Evolutionary conservation across 345 rosid genomes (phyloP).

Genomic region (Conringia planisiliqua): DNA sequence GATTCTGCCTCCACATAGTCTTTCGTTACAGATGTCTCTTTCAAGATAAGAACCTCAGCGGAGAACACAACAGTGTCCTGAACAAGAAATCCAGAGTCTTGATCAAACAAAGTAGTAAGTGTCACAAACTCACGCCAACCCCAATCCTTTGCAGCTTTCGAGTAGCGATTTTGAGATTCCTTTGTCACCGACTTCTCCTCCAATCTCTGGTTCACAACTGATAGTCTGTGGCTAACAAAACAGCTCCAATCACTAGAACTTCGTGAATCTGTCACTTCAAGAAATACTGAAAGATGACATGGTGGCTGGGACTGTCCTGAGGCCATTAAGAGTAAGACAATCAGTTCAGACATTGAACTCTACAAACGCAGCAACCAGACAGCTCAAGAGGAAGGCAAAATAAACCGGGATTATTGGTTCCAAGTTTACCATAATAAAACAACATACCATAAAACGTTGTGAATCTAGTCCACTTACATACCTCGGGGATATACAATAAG

Average conservation of each 20-base stretch:
- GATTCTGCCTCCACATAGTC: conserved; percentile 61
- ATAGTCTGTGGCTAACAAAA: conserved; percentile 96
- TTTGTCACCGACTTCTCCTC: conserved; percentile 98
- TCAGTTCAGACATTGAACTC: conserved; percentile 40
- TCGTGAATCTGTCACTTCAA: conserved; percentile 98
- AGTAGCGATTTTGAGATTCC: conserved; percentile 98
- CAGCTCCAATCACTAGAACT: conserved; percentile 97
- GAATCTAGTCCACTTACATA: conserved; percentile 33
- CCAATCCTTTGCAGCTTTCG: conserved; percentile 99
- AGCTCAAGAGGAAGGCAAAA: conserved; percentile 10
- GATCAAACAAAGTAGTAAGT: conserved; percentile 95
- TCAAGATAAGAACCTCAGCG: conserved; percentile 98
- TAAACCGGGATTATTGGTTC: not conserved
- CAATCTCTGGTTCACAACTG: conserved; percentile 84
- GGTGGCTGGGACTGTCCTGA: conserved; percentile 99
- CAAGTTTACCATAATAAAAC: conserved; percentile 7
- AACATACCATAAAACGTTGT: not conserved
- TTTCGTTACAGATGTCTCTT: conserved; percentile 83
- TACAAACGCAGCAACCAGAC: conserved; percentile 25
- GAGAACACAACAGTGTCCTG: conserved; percentile 92
- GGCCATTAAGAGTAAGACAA: conserved; percentile 52
- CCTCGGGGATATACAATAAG: conserved; percentile 99
- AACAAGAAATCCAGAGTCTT: conserved; percentile 97
- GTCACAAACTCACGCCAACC: conserved; percentile 99
- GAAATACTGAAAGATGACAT: conserved; percentile 99